Base-by-base conservation (phyloP, 345 rosid species). In the Citrus hindsii region DNA sequence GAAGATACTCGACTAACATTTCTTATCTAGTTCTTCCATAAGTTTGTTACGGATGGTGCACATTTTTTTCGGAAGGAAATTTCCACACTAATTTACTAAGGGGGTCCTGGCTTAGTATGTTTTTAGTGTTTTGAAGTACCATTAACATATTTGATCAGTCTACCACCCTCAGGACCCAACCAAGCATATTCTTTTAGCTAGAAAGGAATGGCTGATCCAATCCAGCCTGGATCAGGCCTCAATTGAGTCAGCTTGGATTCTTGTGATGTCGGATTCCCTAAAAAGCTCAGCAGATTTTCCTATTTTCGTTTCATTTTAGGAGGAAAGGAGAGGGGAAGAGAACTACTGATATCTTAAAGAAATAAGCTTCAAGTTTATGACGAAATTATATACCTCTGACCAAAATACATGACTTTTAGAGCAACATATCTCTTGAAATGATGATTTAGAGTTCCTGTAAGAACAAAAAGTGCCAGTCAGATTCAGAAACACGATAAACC, bases 351-450 rank as follows among this genome's bases (percentile, higher is more conserved):
- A 10, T 72, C 48, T 66, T 27, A 67, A 64, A 71, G 48, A 14
- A 16, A 37, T 38, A 35, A 40, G 25, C 14, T 35, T 22, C 28
- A 7, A 40, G 21, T 32, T 27, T 33, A 55, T 7, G 28, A 74
- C 42, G 24, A 61, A 35, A 82, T 18, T 16, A 65, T 71, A 60
- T 86, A 95, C 98, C 99, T 93, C 83, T 86, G 87, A 81, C 99
- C 99, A 84, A 95, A 93, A 84, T 93, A 95, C 93, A 92, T 88
- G 76, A 95, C 88, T 83, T 92, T 92, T 8, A 95, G 76, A 69
- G 97, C 99, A 80, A 92, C 83, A 72, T 85, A 86, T 93, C 98
- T 88, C 88, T 62, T 92, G 22, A 80, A 64, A 83, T 64, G 85
- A 75, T 86, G 86, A 69, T 68, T 79, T 74, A 85, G 71, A 7